Base-by-base conservation (phyloP, 2,329 filamentous ascomycete genomes). In the Alternaria sp. region DNA sequence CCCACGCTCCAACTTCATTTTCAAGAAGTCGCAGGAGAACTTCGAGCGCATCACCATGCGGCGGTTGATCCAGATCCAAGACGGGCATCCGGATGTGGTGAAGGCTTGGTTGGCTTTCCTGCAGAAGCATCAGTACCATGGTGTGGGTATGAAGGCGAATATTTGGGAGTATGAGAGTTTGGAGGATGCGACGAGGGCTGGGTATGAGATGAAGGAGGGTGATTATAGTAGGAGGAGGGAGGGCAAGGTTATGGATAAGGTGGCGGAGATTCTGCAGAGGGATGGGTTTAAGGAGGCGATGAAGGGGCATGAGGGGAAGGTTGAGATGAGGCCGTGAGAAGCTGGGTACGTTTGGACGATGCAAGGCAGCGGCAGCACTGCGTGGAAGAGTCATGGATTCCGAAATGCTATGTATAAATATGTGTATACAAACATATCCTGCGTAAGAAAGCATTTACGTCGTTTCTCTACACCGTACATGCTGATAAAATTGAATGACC, bases 61-160 rank as follows among this genome's bases (percentile, higher is more conserved):
- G 58, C 86, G 96, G 13, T 80, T 97, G 73, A 93, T 99, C 56
- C 93, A 97, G 81, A 96, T 99, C 75, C 91, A 93, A 69, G 96
- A 98, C 76, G 96, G 93, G 0, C 87, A 97, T 74, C 90, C 93
- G 1, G 93, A 97, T 78, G 90, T 89, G 1, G 93, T 99, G 36
- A 91, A 96, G 80, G 81, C 94, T 26, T 99, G 96, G 96, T 83
- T 99, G 62, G 93, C 93, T 0, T 98, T 97, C 77, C 80, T 99
- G 76, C 88, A 92, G 76, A 97, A 97, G 82, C 91, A 97, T 77
- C 92, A 93, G 45, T 97, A 96, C 79, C 92, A 96, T 71, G 96
- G 96, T n/a, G 90, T 98, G 44, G 96, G 96, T 74, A 96, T 99
- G 93, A 99, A 99, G 86, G 96, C 96, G 57, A 97, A 99, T 79